phyloP scores from a whole-genome alignment of 208 protist species.

The Crithidia expoeki region DNA sequence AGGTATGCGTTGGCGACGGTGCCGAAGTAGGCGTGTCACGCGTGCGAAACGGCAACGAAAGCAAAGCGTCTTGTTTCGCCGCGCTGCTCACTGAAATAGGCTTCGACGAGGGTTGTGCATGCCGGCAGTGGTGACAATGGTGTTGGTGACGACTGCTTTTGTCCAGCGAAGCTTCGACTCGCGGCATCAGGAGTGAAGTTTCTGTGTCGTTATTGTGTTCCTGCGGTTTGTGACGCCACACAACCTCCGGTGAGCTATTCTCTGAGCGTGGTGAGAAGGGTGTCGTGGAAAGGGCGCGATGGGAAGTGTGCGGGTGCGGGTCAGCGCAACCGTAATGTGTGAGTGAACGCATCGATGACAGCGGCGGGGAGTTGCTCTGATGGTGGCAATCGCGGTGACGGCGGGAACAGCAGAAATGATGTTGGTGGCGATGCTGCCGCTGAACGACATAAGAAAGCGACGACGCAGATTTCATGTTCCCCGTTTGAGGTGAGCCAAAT shows the following conservation, averaged over 20 bases:
- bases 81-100: not conserved
- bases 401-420: not conserved
- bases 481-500: not conserved
- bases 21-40: slow-evolving; percentile 9
- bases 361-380: not conserved
- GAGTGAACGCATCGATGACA: not conserved
- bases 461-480: not conserved
- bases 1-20: not conserved
- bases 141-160: not conserved
- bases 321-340: not conserved
- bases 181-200: not conserved
- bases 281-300: not conserved
- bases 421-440: not conserved
- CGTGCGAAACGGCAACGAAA: not conserved
- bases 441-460: not conserved
- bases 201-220: not conserved
- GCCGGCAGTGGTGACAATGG: slow-evolving; percentile 1
- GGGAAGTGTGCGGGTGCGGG: not conserved
- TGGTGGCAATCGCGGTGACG: not conserved
- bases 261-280: not conserved
- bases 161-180: not conserved
- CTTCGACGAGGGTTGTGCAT: not conserved
- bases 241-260: not conserved
- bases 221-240: not conserved
- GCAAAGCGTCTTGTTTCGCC: not conserved